Evolutionary conservation across 2,329 filamentous ascomycete species (phyloP), one percentile per base, ranked within the genome.

Genomic region (Aspergillus sp.): DNA sequence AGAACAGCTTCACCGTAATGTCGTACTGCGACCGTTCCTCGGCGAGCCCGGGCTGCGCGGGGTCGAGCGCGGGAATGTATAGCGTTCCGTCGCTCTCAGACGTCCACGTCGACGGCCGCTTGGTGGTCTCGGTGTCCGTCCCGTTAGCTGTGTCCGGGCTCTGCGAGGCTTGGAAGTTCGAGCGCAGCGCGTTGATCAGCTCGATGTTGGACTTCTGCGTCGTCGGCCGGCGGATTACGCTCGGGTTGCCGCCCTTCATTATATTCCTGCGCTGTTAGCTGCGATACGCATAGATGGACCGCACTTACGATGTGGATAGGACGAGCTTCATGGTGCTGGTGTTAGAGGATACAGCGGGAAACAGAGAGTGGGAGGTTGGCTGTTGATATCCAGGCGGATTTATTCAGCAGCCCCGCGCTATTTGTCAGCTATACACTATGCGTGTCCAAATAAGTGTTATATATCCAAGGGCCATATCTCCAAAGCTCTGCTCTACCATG

Each of bases 1-100:
- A 93, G 68, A 98, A 98, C 14, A 98, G 65, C 63, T 98, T 98
- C 40, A 91, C 80, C 1, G 89, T 95, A 51, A 95, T 86, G 54
- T 95, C 86, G 66, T 98, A 98, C 46, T 86, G 79, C 37, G 74
- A 69, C 15, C 81, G 70, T 46, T 93, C 86, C 54, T 98, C 91
- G 19, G 76, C 70, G 28, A 98, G 67, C 0, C 82, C 81, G 3
- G 75, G 76, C 17, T 73, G 64, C 8, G 74, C 67, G 68, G 81
- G 83, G 57, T 86, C 76, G 54, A 89, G 76, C 25, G 80, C 74
- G 29, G 89, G 89, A 25, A 95, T 74, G 54, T 82, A 89, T 28
- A 89, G 69, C 4, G 70, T 69, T 30, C 68, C 66, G 25, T 66
- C 69, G 28, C 77, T 69, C 32, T 66, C 66, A 37, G 72, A 72